Conservation (phyloP, 345 rosid genomes). For the Bretschneidera sinensis region DNA sequence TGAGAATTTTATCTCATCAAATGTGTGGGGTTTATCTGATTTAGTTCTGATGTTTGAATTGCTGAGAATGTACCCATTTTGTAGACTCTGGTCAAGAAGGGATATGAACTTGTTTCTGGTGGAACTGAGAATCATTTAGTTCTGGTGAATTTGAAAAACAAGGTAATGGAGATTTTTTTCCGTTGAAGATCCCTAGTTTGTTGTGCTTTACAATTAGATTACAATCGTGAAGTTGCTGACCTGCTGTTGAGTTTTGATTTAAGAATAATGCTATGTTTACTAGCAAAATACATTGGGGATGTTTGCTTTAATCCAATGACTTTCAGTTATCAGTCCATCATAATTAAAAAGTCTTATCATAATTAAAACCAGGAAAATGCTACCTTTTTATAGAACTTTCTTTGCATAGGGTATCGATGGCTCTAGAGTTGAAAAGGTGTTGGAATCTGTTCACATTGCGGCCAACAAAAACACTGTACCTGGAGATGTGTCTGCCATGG, state of each 20-base stretch:
- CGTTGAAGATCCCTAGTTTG: no score
- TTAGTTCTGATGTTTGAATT: slow-evolving; percentile 10
- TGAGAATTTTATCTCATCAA: background rate
- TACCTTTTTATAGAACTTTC: background rate
- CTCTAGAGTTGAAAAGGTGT: slow-evolving; percentile 93
- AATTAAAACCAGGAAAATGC: no score
- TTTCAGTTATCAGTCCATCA: background rate
- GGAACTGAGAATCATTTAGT: slow-evolving; percentile 98
- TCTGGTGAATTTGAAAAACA: slow-evolving; percentile 87
- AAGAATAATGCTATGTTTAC: slow-evolving; percentile 1
- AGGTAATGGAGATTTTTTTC: slow-evolving; percentile 42
- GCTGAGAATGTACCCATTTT: slow-evolving; percentile 9
- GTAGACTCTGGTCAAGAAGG: slow-evolving; percentile 59
- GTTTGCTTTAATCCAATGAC: background rate
- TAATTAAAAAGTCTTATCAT: background rate
- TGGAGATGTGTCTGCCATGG: slow-evolving; percentile 99
- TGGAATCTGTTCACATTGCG: slow-evolving; percentile 97
- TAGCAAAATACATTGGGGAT: background rate
- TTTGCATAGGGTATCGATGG: slow-evolving; percentile 81
- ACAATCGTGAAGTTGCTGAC: no score
- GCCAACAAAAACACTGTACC: slow-evolving; percentile 99
- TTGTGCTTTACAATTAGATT: no score
- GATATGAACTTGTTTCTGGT: slow-evolving; percentile 94
- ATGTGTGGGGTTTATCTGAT: no score
- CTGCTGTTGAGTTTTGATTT: background rate